These are phyloP conservation scores for Bullera alba DNA, from an alignment of 768 basidiomycete species.

Conservation along the genomic window DNA sequence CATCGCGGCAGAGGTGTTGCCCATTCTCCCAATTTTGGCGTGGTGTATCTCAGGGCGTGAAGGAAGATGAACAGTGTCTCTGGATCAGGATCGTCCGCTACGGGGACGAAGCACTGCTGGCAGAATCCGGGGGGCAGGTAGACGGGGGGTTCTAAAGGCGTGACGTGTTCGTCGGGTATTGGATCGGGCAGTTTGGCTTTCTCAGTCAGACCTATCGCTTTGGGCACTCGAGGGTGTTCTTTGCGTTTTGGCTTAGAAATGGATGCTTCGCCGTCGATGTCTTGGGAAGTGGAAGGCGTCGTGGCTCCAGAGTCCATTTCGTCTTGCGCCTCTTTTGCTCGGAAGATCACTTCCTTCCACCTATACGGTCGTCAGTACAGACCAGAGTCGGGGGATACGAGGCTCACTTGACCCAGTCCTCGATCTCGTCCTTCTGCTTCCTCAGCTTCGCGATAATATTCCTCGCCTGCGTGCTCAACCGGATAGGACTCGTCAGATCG, in stretches of 20 bases:
- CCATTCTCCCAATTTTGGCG: constrained; percentile 33
- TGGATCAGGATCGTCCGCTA: constrained; percentile 87
- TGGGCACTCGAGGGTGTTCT: too few species aligned
- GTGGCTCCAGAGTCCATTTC: constrained; percentile 15
- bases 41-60: constrained; percentile 66
- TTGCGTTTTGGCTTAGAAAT: too few species aligned
- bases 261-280: too few species aligned
- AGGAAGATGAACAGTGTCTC: constrained; percentile 91
- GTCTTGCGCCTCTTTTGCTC: constrained; percentile 34
- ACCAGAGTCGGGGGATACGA: too few species aligned
- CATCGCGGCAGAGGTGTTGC: constrained; percentile 59
- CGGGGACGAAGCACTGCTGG: constrained; percentile 80
- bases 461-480: constrained; percentile 44
- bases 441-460: constrained; percentile 43
- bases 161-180: constrained; percentile 1
- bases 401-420: constrained; percentile 47
- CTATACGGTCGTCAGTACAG: constrained; percentile 13
- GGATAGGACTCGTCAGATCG: constrained; percentile 42
- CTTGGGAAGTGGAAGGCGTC: too few species aligned
- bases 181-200: constrained; percentile 1
- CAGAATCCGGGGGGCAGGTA: constrained; percentile 57
- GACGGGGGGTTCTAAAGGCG: constrained; percentile 22
- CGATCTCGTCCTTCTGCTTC: constrained; percentile 43
- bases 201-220: too few species aligned
- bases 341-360: constrained; percentile 47